phyloP scores from a whole-genome alignment of 352 stramenopile genomes.

The Globisporangium viniferum region DNA sequence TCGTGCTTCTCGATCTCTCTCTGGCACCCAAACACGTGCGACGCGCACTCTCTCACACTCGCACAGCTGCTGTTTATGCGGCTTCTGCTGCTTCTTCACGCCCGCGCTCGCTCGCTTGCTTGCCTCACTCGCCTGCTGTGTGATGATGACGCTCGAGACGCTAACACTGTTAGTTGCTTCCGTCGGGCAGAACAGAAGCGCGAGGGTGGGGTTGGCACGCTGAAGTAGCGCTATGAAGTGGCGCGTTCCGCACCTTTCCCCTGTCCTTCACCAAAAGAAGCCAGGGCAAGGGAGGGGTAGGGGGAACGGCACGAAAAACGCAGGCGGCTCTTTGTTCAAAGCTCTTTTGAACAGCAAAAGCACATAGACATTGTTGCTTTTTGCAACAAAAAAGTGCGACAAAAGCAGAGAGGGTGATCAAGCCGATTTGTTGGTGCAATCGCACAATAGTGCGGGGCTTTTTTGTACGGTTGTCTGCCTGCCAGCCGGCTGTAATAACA shows the following conservation, averaged over 20 bases:
- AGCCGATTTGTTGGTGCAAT: neutral
- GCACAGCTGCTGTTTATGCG: neutral
- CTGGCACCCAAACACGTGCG: neutral
- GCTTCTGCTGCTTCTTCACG: neutral
- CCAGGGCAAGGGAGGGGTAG: slow-evolving; percentile 4
- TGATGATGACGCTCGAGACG: neutral
- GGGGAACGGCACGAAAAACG: neutral
- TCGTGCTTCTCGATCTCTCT: neutral
- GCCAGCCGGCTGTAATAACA: neutral
- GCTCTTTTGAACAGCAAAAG: neutral
- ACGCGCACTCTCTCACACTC: neutral
- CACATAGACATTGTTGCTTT: no score
- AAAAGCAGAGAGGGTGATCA: neutral
- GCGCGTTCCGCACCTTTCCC: neutral
- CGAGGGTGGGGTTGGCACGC: neutral
- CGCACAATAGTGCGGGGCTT: no score
- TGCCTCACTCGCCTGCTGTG: neutral
- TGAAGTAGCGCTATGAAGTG: slow-evolving; percentile 2
- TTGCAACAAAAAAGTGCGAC: neutral
- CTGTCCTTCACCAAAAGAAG: neutral
- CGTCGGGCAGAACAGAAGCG: neutral
- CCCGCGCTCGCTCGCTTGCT: neutral
- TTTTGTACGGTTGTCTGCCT: neutral
- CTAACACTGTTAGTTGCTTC: slow-evolving; percentile 1
- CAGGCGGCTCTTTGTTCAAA: neutral